These are phyloP conservation scores for Tardiomyces depauwii DNA, from an alignment of 1,139 yeast genomes.

Conservation along the genomic window DNA sequence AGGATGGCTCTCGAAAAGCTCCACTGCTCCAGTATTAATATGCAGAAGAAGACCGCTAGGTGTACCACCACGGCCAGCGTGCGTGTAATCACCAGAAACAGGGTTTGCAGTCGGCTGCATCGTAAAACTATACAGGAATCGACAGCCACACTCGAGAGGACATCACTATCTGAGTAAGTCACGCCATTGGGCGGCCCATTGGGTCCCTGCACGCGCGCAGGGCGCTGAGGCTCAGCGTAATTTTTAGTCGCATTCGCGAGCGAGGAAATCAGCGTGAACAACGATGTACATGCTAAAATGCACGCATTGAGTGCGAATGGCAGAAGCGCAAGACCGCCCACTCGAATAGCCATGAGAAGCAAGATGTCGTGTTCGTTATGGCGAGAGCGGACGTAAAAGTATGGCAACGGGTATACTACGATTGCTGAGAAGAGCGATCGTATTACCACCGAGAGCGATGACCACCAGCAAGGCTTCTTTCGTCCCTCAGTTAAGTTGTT, in stretches of 20 bases:
- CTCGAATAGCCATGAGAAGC: constrained; percentile 34
- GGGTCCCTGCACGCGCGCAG: too few relatives aligned
- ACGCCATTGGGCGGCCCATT: too few relatives aligned
- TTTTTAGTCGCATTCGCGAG: too few relatives aligned
- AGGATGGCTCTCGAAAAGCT: constrained; percentile 45
- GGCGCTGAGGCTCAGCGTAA: too few relatives aligned
- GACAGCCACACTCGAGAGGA: too few relatives aligned
- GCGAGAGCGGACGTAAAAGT: constrained; percentile 59
- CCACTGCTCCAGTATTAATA: constrained; percentile 57
- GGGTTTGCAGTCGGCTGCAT: too few relatives aligned
- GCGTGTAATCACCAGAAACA: too few relatives aligned
- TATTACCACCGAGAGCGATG: constrained; percentile 56
- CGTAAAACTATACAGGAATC: too few relatives aligned
- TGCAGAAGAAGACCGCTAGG: constrained; percentile 43
- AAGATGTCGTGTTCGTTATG: constrained; percentile 6
- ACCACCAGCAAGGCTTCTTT: constrained; percentile 13
- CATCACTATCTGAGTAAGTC: too few relatives aligned
- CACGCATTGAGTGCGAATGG: constrained; percentile 44
- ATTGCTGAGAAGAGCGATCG: constrained; percentile 31
- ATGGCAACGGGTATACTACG: constrained; percentile 41
- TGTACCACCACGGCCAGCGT: constrained; percentile 38
- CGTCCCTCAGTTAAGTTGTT: constrained; percentile 8
- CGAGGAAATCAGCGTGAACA: too few relatives aligned
- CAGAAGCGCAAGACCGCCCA: constrained; percentile 37
- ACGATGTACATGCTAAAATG: background rate